Base-by-base conservation (phyloP, 2,329 filamentous ascomycete genomes). In the Dactylellina parvicollis region DNA sequence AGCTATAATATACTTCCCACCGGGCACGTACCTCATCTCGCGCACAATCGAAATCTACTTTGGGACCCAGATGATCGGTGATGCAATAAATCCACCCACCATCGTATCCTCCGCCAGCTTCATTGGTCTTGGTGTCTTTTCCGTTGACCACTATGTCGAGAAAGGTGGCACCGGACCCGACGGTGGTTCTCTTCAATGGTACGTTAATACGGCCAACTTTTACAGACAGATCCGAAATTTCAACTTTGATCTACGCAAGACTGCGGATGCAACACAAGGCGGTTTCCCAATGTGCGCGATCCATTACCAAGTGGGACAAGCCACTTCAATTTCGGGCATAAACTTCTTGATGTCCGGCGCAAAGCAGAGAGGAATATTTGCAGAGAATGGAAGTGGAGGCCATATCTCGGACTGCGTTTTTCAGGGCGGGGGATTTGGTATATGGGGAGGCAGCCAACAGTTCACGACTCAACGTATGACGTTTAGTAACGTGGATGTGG, bases 61-160 rank as follows among this genome's bases (percentile, higher is more conserved):
- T 57, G 61, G 22, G 46, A 78, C 76, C 0, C 73, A 77, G 40
- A 12, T 79, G 8, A 75, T 78, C 18, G 77, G 77, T 8, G 22
- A 73, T 42, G 22, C 36, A 4, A 49, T 9, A 4, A 26, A 64
- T 26, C 32, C 46, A 30, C 59, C 59, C 1, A 44, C 44, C 5
- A 3, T 64, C 8, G 10, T 54, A 36, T 46, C 34, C 9, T 14
- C n/a, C 8, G 18, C 14, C 1, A 22, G 20, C n/a, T 50, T 50
- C 14, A 2, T 50, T 16, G 46, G 46, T 28, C 24, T 50, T 7
- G 46, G 90, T 46, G 86, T 98, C 56, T 90, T 98, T 76, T 93
- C 97, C 79, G 85, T 91, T 1, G 89, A 98, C 78, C 93, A 93
- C 0, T 98, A 98, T 81, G 86, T 87, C 34, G 79, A 86, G 55